Conservation (phyloP, 169 alveolate species). For the Pseudocohnilembus persalinus region DNA sequence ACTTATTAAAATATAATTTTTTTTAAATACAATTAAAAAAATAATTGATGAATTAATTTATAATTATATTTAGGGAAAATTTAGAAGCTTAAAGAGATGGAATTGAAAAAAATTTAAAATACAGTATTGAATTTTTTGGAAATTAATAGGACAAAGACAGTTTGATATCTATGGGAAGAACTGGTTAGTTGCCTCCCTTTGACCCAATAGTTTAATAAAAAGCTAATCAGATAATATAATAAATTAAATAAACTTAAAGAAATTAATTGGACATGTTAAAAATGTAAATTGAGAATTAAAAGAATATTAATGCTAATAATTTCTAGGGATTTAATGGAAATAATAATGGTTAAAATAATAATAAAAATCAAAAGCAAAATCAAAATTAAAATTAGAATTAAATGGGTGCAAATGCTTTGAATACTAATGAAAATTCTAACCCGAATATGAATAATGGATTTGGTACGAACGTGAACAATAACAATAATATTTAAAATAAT, state of each 20-base stretch:
- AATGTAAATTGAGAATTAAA: neutral
- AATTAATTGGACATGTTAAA: neutral
- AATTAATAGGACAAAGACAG: neutral
- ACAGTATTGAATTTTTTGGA: neutral
- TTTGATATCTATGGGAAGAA: neutral
- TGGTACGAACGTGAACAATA: too few relatives aligned
- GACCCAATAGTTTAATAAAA: neutral
- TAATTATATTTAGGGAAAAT: neutral
- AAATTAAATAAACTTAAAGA: too few relatives aligned
- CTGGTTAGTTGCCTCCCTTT: neutral
- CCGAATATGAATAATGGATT: too few relatives aligned
- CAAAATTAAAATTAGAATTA: too few relatives aligned
- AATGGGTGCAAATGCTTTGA: too few relatives aligned
- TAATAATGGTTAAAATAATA: too few relatives aligned
- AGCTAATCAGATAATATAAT: neutral
- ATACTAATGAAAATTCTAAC: too few relatives aligned
- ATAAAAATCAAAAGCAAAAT: neutral
- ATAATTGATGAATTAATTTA: too few relatives aligned
- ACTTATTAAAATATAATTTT: too few relatives aligned
- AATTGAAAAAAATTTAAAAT: neutral
- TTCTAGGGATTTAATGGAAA: neutral
- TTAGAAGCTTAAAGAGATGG: neutral
- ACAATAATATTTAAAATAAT: too few relatives aligned
- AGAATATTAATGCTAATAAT: too few relatives aligned
- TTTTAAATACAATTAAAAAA: too few relatives aligned